Evolutionary conservation across 805 yeast genomes (phyloP).

Genomic region (Cyberlindnera saturnus): DNA sequence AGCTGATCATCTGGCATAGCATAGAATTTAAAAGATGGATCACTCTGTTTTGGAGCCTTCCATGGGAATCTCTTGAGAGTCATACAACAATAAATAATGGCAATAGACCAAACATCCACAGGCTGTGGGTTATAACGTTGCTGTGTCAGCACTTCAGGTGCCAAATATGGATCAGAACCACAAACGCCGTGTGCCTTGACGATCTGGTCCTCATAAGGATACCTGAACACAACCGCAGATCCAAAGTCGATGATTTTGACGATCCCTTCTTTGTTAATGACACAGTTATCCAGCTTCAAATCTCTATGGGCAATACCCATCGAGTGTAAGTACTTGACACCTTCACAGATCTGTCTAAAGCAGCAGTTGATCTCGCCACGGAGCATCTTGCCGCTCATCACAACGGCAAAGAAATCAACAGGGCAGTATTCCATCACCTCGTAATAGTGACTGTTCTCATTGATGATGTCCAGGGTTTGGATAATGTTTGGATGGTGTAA

Average conservation of each 20-base stretch:
- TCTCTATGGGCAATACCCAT: conserved; percentile 82
- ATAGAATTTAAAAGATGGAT: conserved; percentile 64
- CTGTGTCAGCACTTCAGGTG: conserved; percentile 65
- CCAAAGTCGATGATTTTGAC: conserved; percentile 80
- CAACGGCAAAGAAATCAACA: conserved; percentile 78
- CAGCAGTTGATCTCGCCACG: conserved; percentile 80
- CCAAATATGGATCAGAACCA: conserved; percentile 82
- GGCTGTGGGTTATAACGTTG: conserved; percentile 61
- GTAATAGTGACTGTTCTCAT: conserved; percentile 57
- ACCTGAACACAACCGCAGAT: conserved; percentile 74
- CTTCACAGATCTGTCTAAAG: conserved; percentile 65
- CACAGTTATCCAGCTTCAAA: conserved; percentile 78
- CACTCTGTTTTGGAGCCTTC: conserved; percentile 71
- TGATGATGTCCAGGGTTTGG: conserved; percentile 63
- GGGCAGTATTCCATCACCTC: conserved; percentile 88
- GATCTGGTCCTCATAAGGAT: conserved; percentile 58
- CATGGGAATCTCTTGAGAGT: conserved; percentile 80
- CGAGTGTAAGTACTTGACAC: conserved; percentile 67
- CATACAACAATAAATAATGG: conserved; percentile 83
- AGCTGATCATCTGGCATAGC: conserved; percentile 64
- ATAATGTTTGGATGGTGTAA: conserved; percentile 77
- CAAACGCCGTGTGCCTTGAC: conserved; percentile 70
- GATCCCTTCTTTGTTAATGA: conserved; percentile 66
- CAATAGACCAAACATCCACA: conserved; percentile 82
- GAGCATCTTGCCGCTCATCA: conserved; percentile 79